Evolutionary conservation across 306 rosid species (phyloP), one percentile per base, ranked within the genome.

Genomic region (Prunus salicina): DNA sequence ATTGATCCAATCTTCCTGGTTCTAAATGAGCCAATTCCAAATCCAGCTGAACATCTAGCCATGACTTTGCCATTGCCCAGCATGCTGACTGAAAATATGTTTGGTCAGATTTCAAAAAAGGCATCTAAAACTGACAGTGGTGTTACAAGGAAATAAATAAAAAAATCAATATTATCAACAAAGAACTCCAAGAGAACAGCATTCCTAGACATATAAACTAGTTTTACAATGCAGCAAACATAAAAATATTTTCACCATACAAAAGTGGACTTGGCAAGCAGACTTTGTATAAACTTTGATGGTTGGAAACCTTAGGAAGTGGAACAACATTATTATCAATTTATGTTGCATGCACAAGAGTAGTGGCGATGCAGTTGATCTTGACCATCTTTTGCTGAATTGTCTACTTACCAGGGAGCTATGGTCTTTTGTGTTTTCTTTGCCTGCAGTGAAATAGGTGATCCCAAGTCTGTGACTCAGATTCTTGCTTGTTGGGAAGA

Each of bases 51-150:
- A 87, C 95, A 81, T 92, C 93, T 67, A 95, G 88, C 97, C 96
- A 95, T 70, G 99, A 95, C 81, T 89, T 92, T 49, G 97, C 89
- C 92, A 92, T 87, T 69, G 97, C 97, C 99, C 99, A 95, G 92
- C 97, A 95, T 30, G 99, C 99, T 72, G 99, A 90, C 99, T 95
- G 90, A 83, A 87, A 52, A 72, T 28, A 20, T 66, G 72, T 69
- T 69, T 73, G 19, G 67, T 53, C 19, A 76, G 50, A 79, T 65
- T 20, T 34, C 69, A 73, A 76, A 80, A 81, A 71, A 69, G 69
- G 78, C 72, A 49, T 69, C 64, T 55, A 85, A 82, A 64, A 62
- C 65, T 55, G 74, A 68, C 34, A 65, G 74, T 10, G 18, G 18
- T 64, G 41, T 20, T 22, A 57, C 53, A 57, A 22, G 41, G 72